Evolutionary conservation across 148 eudicot genomes (phyloP), one percentile per base, ranked within the genome.

Genomic region (Silene latifolia): DNA sequence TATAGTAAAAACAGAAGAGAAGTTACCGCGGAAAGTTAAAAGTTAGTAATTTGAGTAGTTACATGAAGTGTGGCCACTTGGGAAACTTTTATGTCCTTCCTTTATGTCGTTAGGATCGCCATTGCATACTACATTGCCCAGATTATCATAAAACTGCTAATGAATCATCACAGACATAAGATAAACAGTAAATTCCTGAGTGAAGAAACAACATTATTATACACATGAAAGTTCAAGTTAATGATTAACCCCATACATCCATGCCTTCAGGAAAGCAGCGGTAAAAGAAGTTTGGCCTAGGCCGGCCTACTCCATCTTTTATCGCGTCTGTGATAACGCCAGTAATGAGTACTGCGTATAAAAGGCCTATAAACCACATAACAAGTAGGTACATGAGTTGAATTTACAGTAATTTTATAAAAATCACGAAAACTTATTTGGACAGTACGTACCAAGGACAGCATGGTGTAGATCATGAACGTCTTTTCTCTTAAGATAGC

Each of bases 71-170:
- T 93, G 98, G 42, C 98, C 98, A 67, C 98, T 93, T 21, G 98
- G 98, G 69, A 93, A 93, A 74, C 98, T 93, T 83, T 93, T 93
- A 78, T 91, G 91, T 61, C 98, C 98, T 82, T 93, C 97, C 84
- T 79, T 91, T 66, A 93, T 87, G 32, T 79, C 91, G 39, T 79
- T 77, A 23, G 72, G 69, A 29, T 80, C 67, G 15, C 93, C 93
- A 69, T 68, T 74, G 74, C 93, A 89, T 23, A 84, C 69, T 2
- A 89, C 93, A 77, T 89, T 35, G 27, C 87, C 87, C 70, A 80
- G 63, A 44, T 19, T 17, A 72, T 86, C 83, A 76, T 82, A 88
- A 3, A 46, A 6, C 89, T 88, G 83, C 6, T 15, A 10, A 19
- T 54, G 3, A 63, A 76, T 10, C 20, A 76, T 18, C 35, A 3